Percentiles rank a stretch among this genome's conserved stretches.
Evolutionary conservation across 805 yeast species (phyloP).

Genomic region (Huiozyma naganishii): DNA sequence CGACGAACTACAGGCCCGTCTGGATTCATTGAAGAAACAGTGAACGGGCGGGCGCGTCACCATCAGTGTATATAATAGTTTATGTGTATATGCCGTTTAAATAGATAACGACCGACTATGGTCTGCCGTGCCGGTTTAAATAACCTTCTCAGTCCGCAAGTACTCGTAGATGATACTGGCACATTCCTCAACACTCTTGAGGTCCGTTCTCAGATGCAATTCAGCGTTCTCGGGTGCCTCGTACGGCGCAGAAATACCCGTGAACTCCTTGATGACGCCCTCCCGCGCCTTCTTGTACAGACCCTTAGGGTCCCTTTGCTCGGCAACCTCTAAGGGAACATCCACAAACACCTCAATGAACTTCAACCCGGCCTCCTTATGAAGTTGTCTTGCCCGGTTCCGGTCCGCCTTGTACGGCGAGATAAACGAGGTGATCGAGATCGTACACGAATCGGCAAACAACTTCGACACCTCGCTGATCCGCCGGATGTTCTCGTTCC

Average conservation of each 20-base stretch:
- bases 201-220: slow-evolving; percentile 66
- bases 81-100: not conserved
- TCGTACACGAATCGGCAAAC: slow-evolving; percentile 85
- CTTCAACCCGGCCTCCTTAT: slow-evolving; percentile 61
- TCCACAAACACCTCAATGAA: slow-evolving; percentile 87
- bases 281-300: slow-evolving; percentile 93
- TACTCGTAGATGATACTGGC: slow-evolving; percentile 64
- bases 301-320: slow-evolving; percentile 95
- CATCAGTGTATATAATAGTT: not conserved
- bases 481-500: slow-evolving; percentile 91
- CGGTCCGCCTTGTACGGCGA: slow-evolving; percentile 85
- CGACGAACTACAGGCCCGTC: slow-evolving; percentile 81
- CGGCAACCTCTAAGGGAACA: slow-evolving; percentile 90
- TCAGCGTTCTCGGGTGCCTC: slow-evolving; percentile 86
- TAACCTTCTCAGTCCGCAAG: slow-evolving; percentile 39
- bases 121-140: not conserved
- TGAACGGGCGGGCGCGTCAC: not conserved
- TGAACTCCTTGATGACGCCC: slow-evolving; percentile 86
- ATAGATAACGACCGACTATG: not conserved
- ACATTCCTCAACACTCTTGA: slow-evolving; percentile 66
- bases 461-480: slow-evolving; percentile 89
- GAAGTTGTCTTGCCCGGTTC: slow-evolving; percentile 75
- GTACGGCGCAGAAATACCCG: slow-evolving; percentile 93
- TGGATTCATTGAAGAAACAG: slow-evolving; percentile 64
- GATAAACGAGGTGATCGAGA: slow-evolving; percentile 84